Evolutionary conservation across 1,139 yeast genomes (phyloP).

Genomic region (Eremothecium coryli): DNA sequence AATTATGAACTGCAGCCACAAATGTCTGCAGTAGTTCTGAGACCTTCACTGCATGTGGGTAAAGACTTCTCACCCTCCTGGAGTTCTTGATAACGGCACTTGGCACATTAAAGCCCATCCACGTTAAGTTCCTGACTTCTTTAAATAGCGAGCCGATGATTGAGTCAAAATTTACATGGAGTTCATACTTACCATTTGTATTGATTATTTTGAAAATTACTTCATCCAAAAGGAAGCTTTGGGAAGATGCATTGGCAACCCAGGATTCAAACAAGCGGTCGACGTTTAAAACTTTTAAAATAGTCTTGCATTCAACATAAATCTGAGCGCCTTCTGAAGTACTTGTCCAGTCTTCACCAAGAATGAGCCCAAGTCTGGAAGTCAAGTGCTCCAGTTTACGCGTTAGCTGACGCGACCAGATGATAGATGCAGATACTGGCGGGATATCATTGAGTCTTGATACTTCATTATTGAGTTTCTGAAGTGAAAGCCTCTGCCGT

Average conservation of each 20-base stretch:
- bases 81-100: constrained; percentile 37
- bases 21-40: constrained; percentile 40
- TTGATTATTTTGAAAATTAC: constrained; percentile 34
- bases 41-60: constrained; percentile 51
- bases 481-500: constrained; percentile 35
- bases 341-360: constrained; percentile 68
- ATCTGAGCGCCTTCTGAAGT: constrained; percentile 68
- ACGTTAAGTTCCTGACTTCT: constrained; percentile 45
- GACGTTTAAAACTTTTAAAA: constrained; percentile 41
- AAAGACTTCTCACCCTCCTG: constrained; percentile 40
- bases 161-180: constrained; percentile 45
- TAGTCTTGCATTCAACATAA: constrained; percentile 39
- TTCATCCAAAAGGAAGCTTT: constrained; percentile 31
- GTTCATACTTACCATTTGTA: constrained; percentile 15
- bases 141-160: constrained; percentile 39
- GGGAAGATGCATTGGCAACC: constrained; percentile 29
- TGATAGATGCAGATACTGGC: constrained; percentile 37
- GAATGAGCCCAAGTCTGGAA: constrained; percentile 39
- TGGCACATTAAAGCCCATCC: constrained; percentile 55
- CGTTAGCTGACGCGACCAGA: constrained; percentile 45
- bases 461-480: constrained; percentile 21
- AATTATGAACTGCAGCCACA: constrained; percentile 6
- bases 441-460: constrained; percentile 41
- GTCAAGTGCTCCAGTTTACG: constrained; percentile 36
- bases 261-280: constrained; percentile 40